These are phyloP conservation scores for Helianthus tuberosus DNA, from an alignment of 129 eudicot species.

Conservation along the genomic window DNA sequence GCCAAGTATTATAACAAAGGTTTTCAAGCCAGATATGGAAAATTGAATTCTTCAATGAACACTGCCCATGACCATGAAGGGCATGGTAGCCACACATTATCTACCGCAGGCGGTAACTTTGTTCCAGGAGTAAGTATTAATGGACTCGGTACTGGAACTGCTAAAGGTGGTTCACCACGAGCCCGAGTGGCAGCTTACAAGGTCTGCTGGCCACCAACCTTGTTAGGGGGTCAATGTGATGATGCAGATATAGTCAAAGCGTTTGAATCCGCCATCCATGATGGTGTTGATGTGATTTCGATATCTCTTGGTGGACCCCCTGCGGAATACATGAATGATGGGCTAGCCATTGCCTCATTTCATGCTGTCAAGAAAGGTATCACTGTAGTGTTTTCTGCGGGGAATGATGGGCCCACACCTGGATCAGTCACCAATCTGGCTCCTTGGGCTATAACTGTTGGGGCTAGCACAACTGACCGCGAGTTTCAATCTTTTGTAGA, in stretches of 20 bases:
- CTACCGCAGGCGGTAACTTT: constrained; percentile 86
- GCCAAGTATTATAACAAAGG: constrained; percentile 82
- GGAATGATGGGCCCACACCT: constrained; percentile 57
- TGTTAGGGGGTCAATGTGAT: constrained; percentile 36
- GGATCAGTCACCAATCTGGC: constrained; percentile 64
- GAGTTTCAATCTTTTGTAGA: constrained; percentile 40
- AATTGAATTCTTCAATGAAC: neutral
- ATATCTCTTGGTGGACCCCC: constrained; percentile 56
- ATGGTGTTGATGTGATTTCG: constrained; percentile 86
- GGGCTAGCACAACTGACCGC: constrained; percentile 71
- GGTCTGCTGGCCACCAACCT: constrained; percentile 63
- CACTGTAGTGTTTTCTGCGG: constrained; percentile 67
- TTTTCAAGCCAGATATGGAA: constrained; percentile 27
- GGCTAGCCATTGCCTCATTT: constrained; percentile 60
- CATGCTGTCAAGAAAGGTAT: constrained; percentile 65
- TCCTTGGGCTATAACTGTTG: constrained; percentile 79
- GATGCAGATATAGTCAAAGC: constrained; percentile 69
- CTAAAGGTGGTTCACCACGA: constrained; percentile 85
- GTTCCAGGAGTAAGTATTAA: constrained; percentile 54
- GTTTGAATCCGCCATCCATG: constrained; percentile 72
- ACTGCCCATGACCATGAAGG: constrained; percentile 66
- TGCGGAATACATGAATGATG: constrained; percentile 36
- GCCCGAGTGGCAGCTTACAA: constrained; percentile 87
- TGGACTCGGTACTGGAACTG: constrained; percentile 54
- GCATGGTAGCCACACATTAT: constrained; percentile 86